phyloP scores from a whole-genome alignment of 495 filamentous ascomycete species.

The Xylaria cubensis region DNA sequence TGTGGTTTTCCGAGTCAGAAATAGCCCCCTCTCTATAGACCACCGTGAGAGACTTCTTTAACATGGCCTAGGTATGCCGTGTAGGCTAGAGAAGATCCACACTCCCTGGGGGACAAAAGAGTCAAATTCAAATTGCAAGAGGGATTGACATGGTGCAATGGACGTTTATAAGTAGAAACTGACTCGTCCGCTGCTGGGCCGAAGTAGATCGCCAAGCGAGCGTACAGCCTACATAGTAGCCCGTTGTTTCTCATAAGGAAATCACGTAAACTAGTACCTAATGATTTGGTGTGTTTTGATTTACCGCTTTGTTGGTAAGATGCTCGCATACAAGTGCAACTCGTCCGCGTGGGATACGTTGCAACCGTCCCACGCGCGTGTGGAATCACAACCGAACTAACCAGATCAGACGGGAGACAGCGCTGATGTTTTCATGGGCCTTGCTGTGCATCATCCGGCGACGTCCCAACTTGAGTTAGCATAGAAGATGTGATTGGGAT shows the following conservation, averaged over 20 bases:
- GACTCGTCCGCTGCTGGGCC: conserved; percentile 7
- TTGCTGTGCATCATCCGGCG: conserved; percentile 8
- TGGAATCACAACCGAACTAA: conserved; percentile 9
- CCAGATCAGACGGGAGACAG: neutral
- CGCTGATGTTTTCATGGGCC: conserved; percentile 4
- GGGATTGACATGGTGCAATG: neutral
- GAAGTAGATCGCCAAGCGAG: neutral
- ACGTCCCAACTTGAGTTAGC: conserved; percentile 1
- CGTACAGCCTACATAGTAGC: neutral
- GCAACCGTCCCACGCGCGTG: neutral
- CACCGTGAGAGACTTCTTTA: neutral
- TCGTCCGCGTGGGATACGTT: conserved; percentile 23
- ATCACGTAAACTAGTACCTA: neutral
- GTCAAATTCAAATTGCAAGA: neutral
- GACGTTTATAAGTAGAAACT: neutral
- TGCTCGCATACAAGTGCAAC: conserved; percentile 17
- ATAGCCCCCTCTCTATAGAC: neutral
- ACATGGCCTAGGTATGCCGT: neutral
- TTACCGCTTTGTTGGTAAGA: conserved; percentile 7
- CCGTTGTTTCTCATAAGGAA: neutral
- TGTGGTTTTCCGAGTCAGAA: neutral
- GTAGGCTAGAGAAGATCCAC: neutral
- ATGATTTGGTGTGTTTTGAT: conserved; percentile 4
- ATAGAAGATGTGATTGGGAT: neutral
- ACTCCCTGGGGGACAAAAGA: neutral